Evolutionary conservation across 2,329 filamentous ascomycete species (phyloP).

Genomic region (Penicillium sp.): DNA sequence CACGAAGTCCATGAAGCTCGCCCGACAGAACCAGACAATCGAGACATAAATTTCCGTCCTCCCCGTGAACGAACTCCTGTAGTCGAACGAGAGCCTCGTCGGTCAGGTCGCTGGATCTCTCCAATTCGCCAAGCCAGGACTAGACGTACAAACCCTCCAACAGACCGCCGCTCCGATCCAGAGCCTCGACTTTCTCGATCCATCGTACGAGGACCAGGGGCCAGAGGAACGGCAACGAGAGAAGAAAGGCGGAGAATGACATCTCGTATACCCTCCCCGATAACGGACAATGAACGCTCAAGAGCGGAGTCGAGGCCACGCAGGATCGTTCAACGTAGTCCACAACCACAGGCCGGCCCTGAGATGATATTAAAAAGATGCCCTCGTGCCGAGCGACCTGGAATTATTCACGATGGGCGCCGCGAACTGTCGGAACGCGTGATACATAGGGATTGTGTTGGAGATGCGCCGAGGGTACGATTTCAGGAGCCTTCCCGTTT

Average conservation of each 20-base stretch:
- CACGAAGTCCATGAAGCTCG: not conserved
- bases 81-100: constrained; percentile 16
- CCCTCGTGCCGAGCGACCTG: not conserved
- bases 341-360: not conserved
- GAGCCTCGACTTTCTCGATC: not conserved
- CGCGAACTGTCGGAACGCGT: not conserved
- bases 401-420: not conserved
- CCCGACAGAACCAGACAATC: not conserved
- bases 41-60: not conserved
- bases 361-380: not conserved
- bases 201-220: not conserved
- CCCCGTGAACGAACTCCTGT: constrained; percentile 21
- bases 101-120: constrained; percentile 3
- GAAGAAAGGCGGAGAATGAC: not conserved
- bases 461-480: not conserved
- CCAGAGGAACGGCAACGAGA: not conserved
- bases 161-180: not conserved
- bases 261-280: not conserved
- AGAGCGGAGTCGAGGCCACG: not conserved
- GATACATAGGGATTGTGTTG: not conserved
- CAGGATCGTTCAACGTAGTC: not conserved
- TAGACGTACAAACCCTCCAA: not conserved
- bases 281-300: not conserved
- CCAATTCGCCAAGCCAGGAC: not conserved
- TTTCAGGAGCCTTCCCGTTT: not conserved